A percentile compares a stretch with the other conserved stretches of the same genome.
These are phyloP conservation scores for Aaosphaeria arxii DNA, from an alignment of 2,329 filamentous ascomycete species.

Conservation along the genomic window DNA sequence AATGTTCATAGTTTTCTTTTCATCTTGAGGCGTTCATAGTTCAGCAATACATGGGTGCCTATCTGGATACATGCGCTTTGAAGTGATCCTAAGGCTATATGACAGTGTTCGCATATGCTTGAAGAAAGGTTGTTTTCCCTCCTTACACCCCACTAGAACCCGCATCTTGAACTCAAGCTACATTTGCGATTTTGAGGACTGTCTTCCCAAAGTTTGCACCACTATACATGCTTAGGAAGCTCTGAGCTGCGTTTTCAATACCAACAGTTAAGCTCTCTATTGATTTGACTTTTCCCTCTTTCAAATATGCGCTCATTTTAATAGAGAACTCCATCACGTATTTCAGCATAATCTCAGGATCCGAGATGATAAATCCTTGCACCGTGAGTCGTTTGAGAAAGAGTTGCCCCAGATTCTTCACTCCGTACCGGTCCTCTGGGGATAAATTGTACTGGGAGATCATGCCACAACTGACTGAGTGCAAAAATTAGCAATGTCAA, in stretches of 20 bases:
- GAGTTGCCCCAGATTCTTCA: conserved; percentile 61
- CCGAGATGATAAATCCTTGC: conserved; percentile 69
- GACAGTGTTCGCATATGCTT: too few species aligned
- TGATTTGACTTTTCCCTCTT: conserved; percentile 71
- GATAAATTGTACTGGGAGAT: conserved; percentile 70
- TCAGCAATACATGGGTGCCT: too few species aligned
- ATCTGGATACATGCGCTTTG: too few species aligned
- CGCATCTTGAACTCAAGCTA: conserved; percentile 1
- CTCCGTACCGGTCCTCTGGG: conserved; percentile 54
- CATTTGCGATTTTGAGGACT: conserved; percentile 59
- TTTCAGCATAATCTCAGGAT: conserved; percentile 56
- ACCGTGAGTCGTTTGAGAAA: conserved; percentile 64
- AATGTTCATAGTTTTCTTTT: too few species aligned
- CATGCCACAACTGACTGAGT: conserved; percentile 49
- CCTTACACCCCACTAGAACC: too few species aligned
- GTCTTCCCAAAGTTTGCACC: conserved; percentile 84
- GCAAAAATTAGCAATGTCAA: background rate
- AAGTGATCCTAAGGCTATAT: too few species aligned
- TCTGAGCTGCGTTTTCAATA: conserved; percentile 70
- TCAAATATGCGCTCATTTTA: conserved; percentile 68
- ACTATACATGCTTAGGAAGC: conserved; percentile 66
- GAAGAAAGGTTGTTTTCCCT: too few species aligned
- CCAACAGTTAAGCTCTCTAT: conserved; percentile 65
- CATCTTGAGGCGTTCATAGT: too few species aligned
- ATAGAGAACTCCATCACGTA: conserved; percentile 67